Base-by-base conservation (phyloP, 345 rosid genomes). In the Salix koriyanagi region DNA sequence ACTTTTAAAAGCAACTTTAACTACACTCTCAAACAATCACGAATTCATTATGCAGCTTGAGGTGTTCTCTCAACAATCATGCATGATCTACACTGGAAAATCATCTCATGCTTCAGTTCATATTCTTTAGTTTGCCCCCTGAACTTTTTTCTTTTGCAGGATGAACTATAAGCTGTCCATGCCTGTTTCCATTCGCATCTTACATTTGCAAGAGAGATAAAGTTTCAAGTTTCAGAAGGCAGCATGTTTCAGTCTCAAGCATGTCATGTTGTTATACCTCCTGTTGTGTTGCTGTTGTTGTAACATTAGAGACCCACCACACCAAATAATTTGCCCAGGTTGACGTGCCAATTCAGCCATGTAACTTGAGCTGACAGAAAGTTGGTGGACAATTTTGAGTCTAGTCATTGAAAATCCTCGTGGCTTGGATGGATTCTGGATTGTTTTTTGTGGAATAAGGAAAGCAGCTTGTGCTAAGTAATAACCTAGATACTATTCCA, bases 261-360 rank as follows among this genome's bases (percentile, higher is more conserved):
- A 32, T 61, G 26, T 72, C 30, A 56, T 56, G 62, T 1, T n/a
- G 28, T 39, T 11, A 26, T 64, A 66, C 10, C 26, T 19, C 41
- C 8, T 30, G 61, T 69, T 81, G 72, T 77, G 14, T 58, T 1
- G 3, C 58, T 32, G 34, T 56, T 83, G 80, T 69, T 73, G 67
- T 79, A 67, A 61, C 41, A 67, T 58, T 28, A n/a, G 36, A 58
- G 23, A 23, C 12, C 13, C 39, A 26, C 58, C 72, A 21, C 72
- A n/a, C 21, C 1, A 21, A 65, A 25, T 61, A 62, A 52, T 44
- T 52, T 70, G 48, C 18, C 25, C 37, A 52, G 41, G 50, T 67
- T 37, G 70, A 67, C 70, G 6, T 37, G 46, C 26, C 44, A 42
- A 67, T 66, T 0, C 23, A 66, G 21, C 69, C 69, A 66, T 10